phyloP scores from a whole-genome alignment of 208 protist species.

The Leishmania tarentolae region DNA sequence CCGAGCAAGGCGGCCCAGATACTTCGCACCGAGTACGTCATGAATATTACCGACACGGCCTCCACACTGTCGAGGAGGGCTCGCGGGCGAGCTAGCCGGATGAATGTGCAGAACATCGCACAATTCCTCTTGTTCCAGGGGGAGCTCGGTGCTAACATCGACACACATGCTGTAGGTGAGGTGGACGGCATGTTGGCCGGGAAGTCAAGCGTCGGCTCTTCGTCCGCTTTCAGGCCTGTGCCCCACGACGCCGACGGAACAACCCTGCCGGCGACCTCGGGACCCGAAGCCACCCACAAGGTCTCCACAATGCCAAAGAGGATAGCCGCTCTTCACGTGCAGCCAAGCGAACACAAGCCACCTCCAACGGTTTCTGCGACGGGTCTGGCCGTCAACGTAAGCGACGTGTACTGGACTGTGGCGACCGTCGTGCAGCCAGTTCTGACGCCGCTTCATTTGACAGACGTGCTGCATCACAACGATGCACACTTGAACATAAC shows the following conservation, averaged over 20 bases:
- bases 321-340: neutral
- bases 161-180: slow-evolving; percentile 6
- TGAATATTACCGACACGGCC: slow-evolving; percentile 89
- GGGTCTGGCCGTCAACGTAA: slow-evolving; percentile 4
- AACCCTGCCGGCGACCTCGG: neutral
- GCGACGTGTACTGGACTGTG: slow-evolving; percentile 26
- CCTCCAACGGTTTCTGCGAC: neutral
- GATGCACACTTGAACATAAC: slow-evolving; percentile 59
- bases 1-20: slow-evolving; percentile 34
- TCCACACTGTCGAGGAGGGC: slow-evolving; percentile 56
- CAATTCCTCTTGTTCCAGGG: slow-evolving; percentile 49
- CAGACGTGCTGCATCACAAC: slow-evolving; percentile 65
- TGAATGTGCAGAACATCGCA: slow-evolving; percentile 51
- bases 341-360: neutral
- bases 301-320: neutral
- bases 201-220: neutral
- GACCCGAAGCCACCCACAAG: neutral
- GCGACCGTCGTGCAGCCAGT: slow-evolving; percentile 41
- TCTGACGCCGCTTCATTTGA: slow-evolving; percentile 59
- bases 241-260: neutral
- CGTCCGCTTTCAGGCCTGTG: neutral
- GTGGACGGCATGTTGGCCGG: neutral
- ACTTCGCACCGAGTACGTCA: slow-evolving; percentile 30
- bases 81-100: slow-evolving; percentile 55
- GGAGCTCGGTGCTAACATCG: slow-evolving; percentile 9